Conservation (phyloP, 345 rosid genomes). For the Boechera retrofracta region DNA sequence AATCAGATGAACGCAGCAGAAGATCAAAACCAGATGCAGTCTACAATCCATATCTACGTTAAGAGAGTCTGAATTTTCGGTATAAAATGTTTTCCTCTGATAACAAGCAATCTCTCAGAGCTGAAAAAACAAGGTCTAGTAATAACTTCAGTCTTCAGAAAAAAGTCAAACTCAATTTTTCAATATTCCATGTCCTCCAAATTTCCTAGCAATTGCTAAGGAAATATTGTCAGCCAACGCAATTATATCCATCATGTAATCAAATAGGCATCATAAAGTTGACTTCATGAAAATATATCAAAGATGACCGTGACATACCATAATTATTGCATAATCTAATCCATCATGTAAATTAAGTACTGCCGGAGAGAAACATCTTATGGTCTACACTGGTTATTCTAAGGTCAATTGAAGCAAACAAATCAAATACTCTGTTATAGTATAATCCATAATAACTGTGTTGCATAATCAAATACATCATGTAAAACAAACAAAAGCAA, state of each 20-base stretch:
- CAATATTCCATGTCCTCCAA: background rate
- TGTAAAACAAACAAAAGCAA: background rate
- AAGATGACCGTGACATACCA: background rate
- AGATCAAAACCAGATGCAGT: slow-evolving; percentile 15
- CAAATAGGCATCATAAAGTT: background rate
- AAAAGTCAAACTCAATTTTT: background rate
- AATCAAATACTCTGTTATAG: background rate
- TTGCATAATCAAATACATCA: background rate
- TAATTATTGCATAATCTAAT: background rate
- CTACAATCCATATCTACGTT: slow-evolving; percentile 1
- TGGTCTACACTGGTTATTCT: background rate
- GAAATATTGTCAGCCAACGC: background rate
- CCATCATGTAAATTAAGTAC: background rate
- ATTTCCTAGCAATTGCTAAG: background rate
- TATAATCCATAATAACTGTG: too few relatives aligned
- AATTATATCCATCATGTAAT: background rate
- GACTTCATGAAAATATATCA: background rate
- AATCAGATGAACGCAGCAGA: slow-evolving; percentile 17
- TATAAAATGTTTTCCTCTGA: background rate
- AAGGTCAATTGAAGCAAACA: background rate
- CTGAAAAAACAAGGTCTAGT: background rate
- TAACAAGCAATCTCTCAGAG: background rate
- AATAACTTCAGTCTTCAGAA: background rate
- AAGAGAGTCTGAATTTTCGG: background rate
- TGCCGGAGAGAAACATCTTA: background rate